These are phyloP conservation scores for Proliferodiscus dingleyae DNA, from an alignment of 2,329 filamentous ascomycete genomes.

Conservation along the genomic window DNA sequence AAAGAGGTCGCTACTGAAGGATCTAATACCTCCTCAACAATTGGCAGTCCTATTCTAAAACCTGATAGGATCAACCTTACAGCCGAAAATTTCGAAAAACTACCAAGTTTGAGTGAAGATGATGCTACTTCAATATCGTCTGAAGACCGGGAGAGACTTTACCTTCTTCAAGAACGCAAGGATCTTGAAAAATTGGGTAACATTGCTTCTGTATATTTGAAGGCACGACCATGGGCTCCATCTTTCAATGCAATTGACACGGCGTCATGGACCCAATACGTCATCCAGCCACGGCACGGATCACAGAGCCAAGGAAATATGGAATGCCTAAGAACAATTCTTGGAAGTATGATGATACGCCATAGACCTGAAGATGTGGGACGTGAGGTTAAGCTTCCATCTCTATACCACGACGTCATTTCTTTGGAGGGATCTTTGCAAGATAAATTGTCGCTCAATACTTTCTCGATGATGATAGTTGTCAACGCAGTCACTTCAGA, in stretches of 20 bases:
- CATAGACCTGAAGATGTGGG: slow-evolving; percentile 70
- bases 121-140: slow-evolving; percentile 36
- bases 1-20: slow-evolving; percentile 43
- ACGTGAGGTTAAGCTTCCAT: slow-evolving; percentile 59
- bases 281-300: slow-evolving; percentile 54
- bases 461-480: slow-evolving; percentile 79
- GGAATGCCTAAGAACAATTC: slow-evolving; percentile 59
- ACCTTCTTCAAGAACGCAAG: slow-evolving; percentile 48
- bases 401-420: slow-evolving; percentile 65
- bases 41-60: not conserved
- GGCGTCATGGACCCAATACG: slow-evolving; percentile 69
- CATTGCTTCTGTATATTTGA: slow-evolving; percentile 66
- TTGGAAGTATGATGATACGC: slow-evolving; percentile 78
- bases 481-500: slow-evolving; percentile 88
- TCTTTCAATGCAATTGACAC: slow-evolving; percentile 46
- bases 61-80: not conserved
- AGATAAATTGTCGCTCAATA: slow-evolving; percentile 75
- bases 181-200: slow-evolving; percentile 63
- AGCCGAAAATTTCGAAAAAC: not conserved
- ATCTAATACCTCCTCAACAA: slow-evolving; percentile 8
- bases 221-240: slow-evolving; percentile 74
- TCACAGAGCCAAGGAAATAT: slow-evolving; percentile 50
- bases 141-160: slow-evolving; percentile 9
- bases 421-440: slow-evolving; percentile 77
- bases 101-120: not conserved